Conservation (phyloP, 306 rosid genomes). For the Pyrus bretschneideri region DNA sequence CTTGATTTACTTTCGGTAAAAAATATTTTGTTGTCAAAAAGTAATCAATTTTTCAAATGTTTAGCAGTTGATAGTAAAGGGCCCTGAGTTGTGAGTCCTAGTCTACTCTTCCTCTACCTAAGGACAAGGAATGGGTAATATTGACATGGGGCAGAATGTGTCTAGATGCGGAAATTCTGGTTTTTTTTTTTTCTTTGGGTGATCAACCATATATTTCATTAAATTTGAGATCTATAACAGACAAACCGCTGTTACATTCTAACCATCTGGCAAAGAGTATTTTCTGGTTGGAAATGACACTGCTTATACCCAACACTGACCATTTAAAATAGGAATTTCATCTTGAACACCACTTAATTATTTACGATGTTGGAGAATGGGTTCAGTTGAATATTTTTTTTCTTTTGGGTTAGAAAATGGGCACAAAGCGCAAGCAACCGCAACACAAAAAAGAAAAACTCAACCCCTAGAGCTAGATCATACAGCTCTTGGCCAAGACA, state of each 20-base stretch:
- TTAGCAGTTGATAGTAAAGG: background rate
- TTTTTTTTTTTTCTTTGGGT: background rate
- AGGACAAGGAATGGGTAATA: background rate
- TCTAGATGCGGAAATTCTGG: background rate
- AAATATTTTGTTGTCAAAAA: background rate
- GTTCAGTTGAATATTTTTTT: background rate
- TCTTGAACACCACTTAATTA: background rate
- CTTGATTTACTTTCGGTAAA: background rate
- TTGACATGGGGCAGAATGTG: background rate
- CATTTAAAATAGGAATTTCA: background rate
- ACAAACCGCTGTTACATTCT: background rate
- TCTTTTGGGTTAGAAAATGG: too few relatives aligned
- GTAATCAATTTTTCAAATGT: background rate
- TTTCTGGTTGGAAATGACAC: background rate
- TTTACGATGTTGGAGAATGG: background rate
- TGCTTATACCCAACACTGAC: background rate
- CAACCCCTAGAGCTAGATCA: too few relatives aligned
- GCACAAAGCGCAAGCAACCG: too few relatives aligned
- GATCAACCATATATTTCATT: background rate
- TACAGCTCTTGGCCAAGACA: too few relatives aligned
- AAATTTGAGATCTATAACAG: background rate
- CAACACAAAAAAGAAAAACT: too few relatives aligned
- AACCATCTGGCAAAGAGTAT: background rate
- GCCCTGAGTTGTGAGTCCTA: background rate
- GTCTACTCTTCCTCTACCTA: background rate